A percentile compares a stretch with the other conserved stretches of the same genome.
Evolutionary conservation across 495 filamentous ascomycete genomes (phyloP).

Genomic region (Xylaria venustula): DNA sequence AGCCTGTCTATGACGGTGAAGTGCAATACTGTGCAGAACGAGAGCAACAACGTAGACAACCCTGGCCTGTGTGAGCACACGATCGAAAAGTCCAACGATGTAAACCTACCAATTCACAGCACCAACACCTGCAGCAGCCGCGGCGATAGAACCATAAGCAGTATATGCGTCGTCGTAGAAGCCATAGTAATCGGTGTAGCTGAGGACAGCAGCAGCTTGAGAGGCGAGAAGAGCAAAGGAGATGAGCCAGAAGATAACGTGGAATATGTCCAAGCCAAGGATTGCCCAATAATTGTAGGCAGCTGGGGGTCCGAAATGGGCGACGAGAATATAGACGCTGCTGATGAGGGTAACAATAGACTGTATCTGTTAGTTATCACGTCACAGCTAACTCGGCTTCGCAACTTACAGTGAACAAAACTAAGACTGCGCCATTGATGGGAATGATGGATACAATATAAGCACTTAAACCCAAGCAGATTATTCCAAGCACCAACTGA

Average conservation of each 20-base stretch:
- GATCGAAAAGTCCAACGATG: not conserved
- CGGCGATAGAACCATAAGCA: constrained; percentile 20
- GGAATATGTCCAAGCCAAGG: constrained; percentile 43
- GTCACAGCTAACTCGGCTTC: not conserved
- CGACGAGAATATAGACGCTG: constrained; percentile 43
- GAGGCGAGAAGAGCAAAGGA: constrained; percentile 42
- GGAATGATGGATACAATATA: constrained; percentile 50
- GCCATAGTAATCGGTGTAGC: not conserved
- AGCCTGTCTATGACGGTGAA: constrained; percentile 46
- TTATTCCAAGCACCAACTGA: constrained; percentile 63
- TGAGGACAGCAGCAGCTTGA: constrained; percentile 26
- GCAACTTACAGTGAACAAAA: constrained; percentile 41
- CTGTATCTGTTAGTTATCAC: constrained; percentile 24
- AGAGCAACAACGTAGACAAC: constrained; percentile 39
- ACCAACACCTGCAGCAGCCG: constrained; percentile 35
- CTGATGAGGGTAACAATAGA: constrained; percentile 38
- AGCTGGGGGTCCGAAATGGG: constrained; percentile 24
- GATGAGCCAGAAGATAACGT: constrained; percentile 46
- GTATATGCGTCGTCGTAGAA: constrained; percentile 23
- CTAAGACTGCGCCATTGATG: constrained; percentile 31
- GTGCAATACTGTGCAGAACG: constrained; percentile 34
- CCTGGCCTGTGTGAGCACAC: constrained; percentile 22
- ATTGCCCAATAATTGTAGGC: constrained; percentile 53
- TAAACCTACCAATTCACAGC: constrained; percentile 43
- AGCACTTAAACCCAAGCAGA: constrained; percentile 64